Conservation (phyloP, 306 rosid genomes). For the Quercus wislizeni region DNA sequence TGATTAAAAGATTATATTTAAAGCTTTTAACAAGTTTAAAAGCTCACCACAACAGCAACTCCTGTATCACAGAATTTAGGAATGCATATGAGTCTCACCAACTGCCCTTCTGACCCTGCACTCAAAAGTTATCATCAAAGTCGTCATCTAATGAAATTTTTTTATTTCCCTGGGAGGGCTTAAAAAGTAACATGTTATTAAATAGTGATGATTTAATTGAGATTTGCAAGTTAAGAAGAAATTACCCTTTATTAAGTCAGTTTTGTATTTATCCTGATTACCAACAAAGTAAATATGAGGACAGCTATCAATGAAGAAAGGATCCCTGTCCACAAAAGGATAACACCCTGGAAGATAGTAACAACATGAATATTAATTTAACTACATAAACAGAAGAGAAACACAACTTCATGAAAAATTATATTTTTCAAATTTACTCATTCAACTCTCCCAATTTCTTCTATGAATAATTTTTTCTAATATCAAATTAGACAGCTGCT, state of each 20-base stretch:
- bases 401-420: not conserved
- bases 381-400: not conserved
- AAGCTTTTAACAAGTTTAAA: not conserved
- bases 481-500: slow-evolving; percentile 15
- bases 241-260: slow-evolving; percentile 69
- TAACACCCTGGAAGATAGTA: slow-evolving; percentile 71
- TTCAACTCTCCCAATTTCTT: slow-evolving; percentile 8
- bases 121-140: slow-evolving; percentile 9
- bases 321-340: slow-evolving; percentile 86
- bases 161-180: not conserved
- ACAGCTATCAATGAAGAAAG: slow-evolving; percentile 83
- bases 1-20: not conserved
- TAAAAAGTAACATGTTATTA: slow-evolving; percentile 17
- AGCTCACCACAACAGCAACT: slow-evolving; percentile 81
- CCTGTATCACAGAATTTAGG: slow-evolving; percentile 88
- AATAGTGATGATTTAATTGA: not conserved
- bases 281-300: slow-evolving; percentile 93
- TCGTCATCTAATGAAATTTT: not conserved
- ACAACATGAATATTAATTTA: not conserved
- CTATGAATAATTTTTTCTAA: slow-evolving; percentile 4
- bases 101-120: slow-evolving; percentile 88
- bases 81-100: slow-evolving; percentile 75
- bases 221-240: slow-evolving; percentile 18
- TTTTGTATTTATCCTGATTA: slow-evolving; percentile 76
- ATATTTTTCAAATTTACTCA: not conserved